These are phyloP conservation scores for Lyophyllum semitale DNA, from an alignment of 768 basidiomycete species.

Conservation along the genomic window DNA sequence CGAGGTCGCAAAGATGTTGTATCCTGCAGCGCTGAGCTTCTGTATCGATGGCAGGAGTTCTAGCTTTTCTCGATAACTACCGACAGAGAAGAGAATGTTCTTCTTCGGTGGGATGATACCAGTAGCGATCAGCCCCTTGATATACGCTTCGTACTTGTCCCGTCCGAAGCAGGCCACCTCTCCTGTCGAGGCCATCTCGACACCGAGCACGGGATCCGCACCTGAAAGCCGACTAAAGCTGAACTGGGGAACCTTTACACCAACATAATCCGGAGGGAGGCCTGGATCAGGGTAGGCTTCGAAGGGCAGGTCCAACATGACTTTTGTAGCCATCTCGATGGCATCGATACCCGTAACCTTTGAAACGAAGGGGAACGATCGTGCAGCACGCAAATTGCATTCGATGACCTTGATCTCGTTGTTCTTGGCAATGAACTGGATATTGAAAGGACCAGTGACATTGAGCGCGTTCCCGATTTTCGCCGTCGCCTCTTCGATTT, in stretches of 20 bases:
- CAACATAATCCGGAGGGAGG: conserved; percentile 92
- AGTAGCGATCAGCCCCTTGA: conserved; percentile 96
- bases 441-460: conserved; percentile 98
- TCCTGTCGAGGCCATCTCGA: conserved; percentile 99
- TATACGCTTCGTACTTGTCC: conserved; percentile 97
- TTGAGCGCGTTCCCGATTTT: conserved; percentile 98
- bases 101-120: conserved; percentile 95
- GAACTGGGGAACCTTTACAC: conserved; percentile 99
- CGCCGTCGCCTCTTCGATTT: conserved; percentile 94
- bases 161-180: conserved; percentile 98
- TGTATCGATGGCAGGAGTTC: conserved; percentile 95
- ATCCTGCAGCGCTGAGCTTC: conserved; percentile 91
- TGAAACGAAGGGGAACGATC: conserved; percentile 98
- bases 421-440: conserved; percentile 99
- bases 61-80: conserved; percentile 95
- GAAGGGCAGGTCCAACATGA: conserved; percentile 91
- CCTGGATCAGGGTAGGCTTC: conserved; percentile 88
- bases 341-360: conserved; percentile 98
- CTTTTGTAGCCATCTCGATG: conserved; percentile 98
- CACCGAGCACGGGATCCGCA: conserved; percentile 95
- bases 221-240: conserved; percentile 96
- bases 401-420: conserved; percentile 99
- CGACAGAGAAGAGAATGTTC: conserved; percentile 96
- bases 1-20: conserved; percentile 94
- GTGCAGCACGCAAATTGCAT: conserved; percentile 95